A percentile compares a stretch with the other conserved stretches of the same genome.
Conservation (phyloP, 176 grass and related monocot genomes). For the Eragrostis nindensis region DNA sequence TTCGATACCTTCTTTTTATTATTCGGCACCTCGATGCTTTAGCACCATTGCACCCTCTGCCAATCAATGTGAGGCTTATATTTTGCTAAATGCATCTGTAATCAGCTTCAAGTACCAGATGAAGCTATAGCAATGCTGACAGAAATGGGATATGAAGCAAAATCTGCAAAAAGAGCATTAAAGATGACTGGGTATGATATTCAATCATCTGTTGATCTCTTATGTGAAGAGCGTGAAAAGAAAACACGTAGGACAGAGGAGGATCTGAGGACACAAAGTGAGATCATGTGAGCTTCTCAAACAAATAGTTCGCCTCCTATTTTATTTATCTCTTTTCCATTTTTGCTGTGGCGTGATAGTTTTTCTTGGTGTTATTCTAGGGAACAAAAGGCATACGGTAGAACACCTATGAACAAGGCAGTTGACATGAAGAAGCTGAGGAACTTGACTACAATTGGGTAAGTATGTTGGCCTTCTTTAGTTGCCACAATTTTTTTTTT, state of each 20-base stretch:
- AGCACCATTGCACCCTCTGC: neutral
- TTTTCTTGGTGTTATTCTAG: conserved; percentile 40
- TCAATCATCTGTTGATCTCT: conserved; percentile 80
- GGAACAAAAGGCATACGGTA: conserved; percentile 81
- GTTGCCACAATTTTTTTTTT: neutral
- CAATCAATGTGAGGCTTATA: conserved; percentile 1
- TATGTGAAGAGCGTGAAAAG: conserved; percentile 79
- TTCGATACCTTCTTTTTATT: neutral
- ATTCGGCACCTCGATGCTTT: neutral
- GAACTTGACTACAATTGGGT: conserved; percentile 76
- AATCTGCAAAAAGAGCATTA: conserved; percentile 81
- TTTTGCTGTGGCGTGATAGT: conserved; percentile 28
- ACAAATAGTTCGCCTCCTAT: conserved; percentile 5
- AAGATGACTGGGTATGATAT: conserved; percentile 89
- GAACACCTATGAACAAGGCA: conserved; percentile 77
- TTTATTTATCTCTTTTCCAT: neutral
- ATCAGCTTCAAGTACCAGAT: conserved; percentile 95
- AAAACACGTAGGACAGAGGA: conserved; percentile 67
- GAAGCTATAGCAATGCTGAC: conserved; percentile 86
- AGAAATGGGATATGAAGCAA: conserved; percentile 83
- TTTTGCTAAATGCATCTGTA: conserved; percentile 31
- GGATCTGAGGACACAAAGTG: conserved; percentile 49
- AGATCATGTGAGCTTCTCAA: conserved; percentile 69
- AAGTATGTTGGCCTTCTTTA: conserved; percentile 39
- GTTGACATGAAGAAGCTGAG: conserved; percentile 83